Base-by-base conservation (phyloP, 305 asterid genomes). In the Fraxinus floribunda region DNA sequence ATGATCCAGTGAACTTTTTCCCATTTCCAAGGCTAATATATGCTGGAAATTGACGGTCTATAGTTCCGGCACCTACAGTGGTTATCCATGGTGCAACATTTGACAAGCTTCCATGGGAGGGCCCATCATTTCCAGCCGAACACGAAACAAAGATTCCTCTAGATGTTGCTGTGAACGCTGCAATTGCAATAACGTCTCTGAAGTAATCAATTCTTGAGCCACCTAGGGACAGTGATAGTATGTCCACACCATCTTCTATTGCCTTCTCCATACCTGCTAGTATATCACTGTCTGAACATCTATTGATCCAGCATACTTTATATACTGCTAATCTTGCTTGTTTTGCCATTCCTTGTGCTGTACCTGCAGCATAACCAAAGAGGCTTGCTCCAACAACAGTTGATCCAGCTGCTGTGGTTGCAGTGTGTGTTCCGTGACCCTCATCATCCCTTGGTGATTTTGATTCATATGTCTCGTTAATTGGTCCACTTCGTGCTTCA, bases 71-170 rank as follows among this genome's bases (percentile, higher is more conserved):
- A 22, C 98, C 98, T 0, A 94, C 94, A 0, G 97, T 90, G 0
- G 95, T 92, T 83, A 95, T 91, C 98, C 98, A 95, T 3, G 98
- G 98, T 3, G 99, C 99, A 9, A 88, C 93, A 1, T 94, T 95
- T 2, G 94, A 87, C 80, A 94, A 49, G 73, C 89, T 88, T 52
- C 88, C 91, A 2, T 91, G 80, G 49, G 84, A 84, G 0, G 98
- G 98, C 57, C 98, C 98, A 7, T 86, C 83, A 52, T 94, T 94
- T 46, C 98, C 98, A 0, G 98, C 98, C 0, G 98, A 92, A 87
- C 97, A 92, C 0, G 97, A 89, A 2, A 95, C 95, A 7, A 95
- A 86, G 36, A 95, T 93, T 39, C 98, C 98, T 78, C 79, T 88
- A 18, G 91, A 83, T 8, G 87, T 81, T 32, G 98, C 97, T 78